Evolutionary conservation across 257 asterid species (phyloP).

Genomic region (Henckelia pumila): DNA sequence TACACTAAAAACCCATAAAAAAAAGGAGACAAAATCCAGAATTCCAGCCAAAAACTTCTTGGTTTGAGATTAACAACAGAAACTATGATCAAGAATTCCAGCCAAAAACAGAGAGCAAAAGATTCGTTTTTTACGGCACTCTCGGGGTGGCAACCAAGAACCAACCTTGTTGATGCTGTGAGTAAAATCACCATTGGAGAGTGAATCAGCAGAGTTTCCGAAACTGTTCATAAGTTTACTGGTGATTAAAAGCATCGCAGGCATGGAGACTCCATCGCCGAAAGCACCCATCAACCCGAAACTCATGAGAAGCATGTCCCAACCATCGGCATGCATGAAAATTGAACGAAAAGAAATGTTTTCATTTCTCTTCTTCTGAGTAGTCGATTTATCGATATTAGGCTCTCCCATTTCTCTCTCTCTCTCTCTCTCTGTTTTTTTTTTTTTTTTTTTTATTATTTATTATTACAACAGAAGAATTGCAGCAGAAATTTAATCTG

Average conservation of each 20-base stretch:
- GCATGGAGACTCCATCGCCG: slow-evolving; percentile 74
- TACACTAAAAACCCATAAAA: not conserved
- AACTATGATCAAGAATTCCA: not conserved
- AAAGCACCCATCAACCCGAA: slow-evolving; percentile 62
- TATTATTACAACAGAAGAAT: slow-evolving; percentile 1
- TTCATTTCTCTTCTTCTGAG: slow-evolving; percentile 20
- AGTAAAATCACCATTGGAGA: slow-evolving; percentile 29
- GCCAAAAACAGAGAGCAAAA: not conserved
- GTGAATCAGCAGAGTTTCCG: slow-evolving; percentile 37
- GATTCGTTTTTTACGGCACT: too few species aligned
- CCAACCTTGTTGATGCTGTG: slow-evolving; percentile 54
- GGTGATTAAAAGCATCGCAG: slow-evolving; percentile 54
- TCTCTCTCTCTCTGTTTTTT: too few species aligned
- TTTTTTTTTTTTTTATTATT: not conserved
- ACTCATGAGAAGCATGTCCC: slow-evolving; percentile 56
- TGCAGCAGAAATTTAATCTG: not conserved
- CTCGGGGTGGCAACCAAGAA: slow-evolving; percentile 11
- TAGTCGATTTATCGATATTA: slow-evolving; percentile 17
- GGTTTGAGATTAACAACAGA: too few species aligned
- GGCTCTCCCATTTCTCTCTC: slow-evolving; percentile 19
- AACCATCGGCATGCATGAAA: slow-evolving; percentile 67
- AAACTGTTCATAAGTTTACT: slow-evolving; percentile 68
- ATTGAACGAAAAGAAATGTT: slow-evolving; percentile 38
- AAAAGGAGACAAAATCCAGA: not conserved
- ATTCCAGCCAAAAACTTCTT: not conserved